A percentile compares a stretch with the other conserved stretches of the same genome.
Evolutionary conservation across 2,329 filamentous ascomycete species (phyloP).

Genomic region (Lachnellula hyalina): DNA sequence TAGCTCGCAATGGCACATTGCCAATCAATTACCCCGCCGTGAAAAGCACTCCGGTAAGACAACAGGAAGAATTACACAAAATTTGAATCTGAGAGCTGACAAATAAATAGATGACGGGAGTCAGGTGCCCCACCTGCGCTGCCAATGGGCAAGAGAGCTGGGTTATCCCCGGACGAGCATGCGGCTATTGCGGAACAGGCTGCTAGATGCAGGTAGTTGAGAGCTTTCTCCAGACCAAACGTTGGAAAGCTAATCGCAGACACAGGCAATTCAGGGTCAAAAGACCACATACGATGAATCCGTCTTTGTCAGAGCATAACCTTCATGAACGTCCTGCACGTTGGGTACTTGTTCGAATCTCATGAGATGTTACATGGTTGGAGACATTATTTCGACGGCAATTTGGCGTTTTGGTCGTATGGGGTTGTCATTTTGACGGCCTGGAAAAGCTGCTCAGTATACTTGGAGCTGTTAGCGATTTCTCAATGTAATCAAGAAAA

Average conservation of each 20-base stretch:
- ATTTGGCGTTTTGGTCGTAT: neutral
- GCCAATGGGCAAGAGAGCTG: slow-evolving; percentile 47
- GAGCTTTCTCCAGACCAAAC: neutral
- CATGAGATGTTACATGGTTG: neutral
- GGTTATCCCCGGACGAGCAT: slow-evolving; percentile 49
- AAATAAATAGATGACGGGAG: slow-evolving; percentile 39
- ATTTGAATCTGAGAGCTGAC: slow-evolving; percentile 8
- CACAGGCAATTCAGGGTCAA: neutral
- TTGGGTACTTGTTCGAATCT: neutral
- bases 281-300: neutral
- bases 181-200: slow-evolving; percentile 44
- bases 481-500: neutral
- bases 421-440: neutral
- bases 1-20: slow-evolving; percentile 5
- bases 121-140: slow-evolving; percentile 48
- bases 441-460: neutral
- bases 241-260: slow-evolving; percentile 4
- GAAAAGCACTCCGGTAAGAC: slow-evolving; percentile 17
- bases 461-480: neutral
- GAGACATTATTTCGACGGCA: neutral
- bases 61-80: neutral
- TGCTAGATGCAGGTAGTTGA: slow-evolving; percentile 17
- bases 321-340: neutral
- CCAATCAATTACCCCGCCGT: slow-evolving; percentile 7
- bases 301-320: neutral